Base-by-base conservation (phyloP, 2,329 filamentous ascomycete genomes). In the Fusarium zealandicum region DNA sequence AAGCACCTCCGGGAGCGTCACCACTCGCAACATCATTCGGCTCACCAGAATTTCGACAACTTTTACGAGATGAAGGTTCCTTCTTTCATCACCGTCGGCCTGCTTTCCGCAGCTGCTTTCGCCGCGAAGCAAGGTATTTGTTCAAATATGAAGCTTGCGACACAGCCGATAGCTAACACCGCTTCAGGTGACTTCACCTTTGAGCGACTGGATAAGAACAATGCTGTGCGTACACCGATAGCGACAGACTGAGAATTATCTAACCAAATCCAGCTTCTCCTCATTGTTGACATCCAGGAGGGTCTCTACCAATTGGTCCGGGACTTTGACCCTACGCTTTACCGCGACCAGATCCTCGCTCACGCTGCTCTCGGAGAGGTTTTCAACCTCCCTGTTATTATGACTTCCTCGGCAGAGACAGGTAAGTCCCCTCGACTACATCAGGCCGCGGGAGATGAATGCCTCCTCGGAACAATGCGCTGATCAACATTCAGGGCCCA, bases 381-480 rank as follows among this genome's bases (percentile, higher is more conserved):
- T 48, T 92, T 92, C 67, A 74, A 86, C 65, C 70, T 90, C 3
- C 89, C 90, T 5, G 83, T 88, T 6, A 78, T 93, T 53, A 72
- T 92, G 76, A 89, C 87, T 9, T 89, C 85, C 5, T 91, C 88
- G 6, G 85, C 87, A 4, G 81, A 91, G 64, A 59, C 56, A 25
- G 64, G 64, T 60, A 54, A 27, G 52, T 42, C 37, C 14, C 30
- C 4, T 20, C 20, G 6, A 20, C 6, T 4, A 20, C 6, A 6
- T 20, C 6, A 20, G 6, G 85, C 87, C 4, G 81, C 91, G 64
- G 56, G 56, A 22, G 64, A 64, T 60, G 52, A 27, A 51, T 42
- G 36, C 14, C 25, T 33, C 17, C n/a, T 37, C 3, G 16, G 2
- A 32, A 18, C 5, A 16, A 16, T 27, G 2, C 9, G 42, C 41